phyloP scores from a whole-genome alignment of 139 green algal species.

The Chlamydomonas asymmetrica region DNA sequence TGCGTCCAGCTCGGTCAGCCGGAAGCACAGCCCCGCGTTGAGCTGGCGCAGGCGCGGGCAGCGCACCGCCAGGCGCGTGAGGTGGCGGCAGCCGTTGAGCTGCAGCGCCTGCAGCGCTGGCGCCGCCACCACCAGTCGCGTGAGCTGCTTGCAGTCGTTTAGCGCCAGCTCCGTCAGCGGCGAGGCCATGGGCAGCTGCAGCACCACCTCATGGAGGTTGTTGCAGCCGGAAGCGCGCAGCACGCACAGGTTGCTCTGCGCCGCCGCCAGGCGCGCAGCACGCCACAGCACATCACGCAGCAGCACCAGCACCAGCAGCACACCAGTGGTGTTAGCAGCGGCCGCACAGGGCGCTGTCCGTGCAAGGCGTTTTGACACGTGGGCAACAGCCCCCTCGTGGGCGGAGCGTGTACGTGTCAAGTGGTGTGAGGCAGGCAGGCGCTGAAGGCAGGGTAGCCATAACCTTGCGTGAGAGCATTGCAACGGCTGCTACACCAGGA shows the following conservation, averaged over 20 bases:
- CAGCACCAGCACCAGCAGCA: too few species aligned
- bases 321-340: too few species aligned
- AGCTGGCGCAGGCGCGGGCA: slow-evolving; percentile 34
- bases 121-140: slow-evolving; percentile 37
- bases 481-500: too few species aligned
- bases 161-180: slow-evolving; percentile 47
- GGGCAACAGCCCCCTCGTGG: too few species aligned
- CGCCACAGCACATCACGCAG: too few species aligned
- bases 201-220: slow-evolving; percentile 48
- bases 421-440: too few species aligned
- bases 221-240: slow-evolving; percentile 39
- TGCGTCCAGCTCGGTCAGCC: slow-evolving; percentile 18
- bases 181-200: slow-evolving; percentile 40
- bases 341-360: too few species aligned
- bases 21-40: slow-evolving; percentile 45
- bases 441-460: too few species aligned
- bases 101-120: slow-evolving; percentile 45
- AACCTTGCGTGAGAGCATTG: too few species aligned
- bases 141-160: slow-evolving; percentile 41
- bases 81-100: slow-evolving; percentile 35
- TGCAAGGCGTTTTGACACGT: too few species aligned
- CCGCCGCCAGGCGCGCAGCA: too few species aligned
- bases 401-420: too few species aligned
- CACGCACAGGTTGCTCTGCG: slow-evolving; percentile 35
- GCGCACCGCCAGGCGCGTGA: slow-evolving; percentile 30